Percentiles rank a stretch among this genome's conserved stretches.
phyloP scores from a whole-genome alignment of 2,329 filamentous ascomycete genomes.

The Xylaria sp. region DNA sequence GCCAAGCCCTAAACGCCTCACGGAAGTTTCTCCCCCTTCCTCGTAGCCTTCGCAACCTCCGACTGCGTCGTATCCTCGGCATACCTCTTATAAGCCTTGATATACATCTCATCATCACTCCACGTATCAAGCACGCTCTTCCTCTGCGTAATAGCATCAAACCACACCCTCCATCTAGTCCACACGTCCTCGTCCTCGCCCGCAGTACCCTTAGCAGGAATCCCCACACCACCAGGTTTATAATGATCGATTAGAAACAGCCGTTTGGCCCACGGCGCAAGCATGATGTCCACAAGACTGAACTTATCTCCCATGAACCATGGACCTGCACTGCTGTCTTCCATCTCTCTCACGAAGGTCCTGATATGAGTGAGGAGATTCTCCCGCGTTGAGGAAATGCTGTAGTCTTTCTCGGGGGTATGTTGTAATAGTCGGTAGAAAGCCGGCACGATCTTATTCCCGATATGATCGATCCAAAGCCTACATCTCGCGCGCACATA shows the following conservation, averaged over 20 bases:
- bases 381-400: slow-evolving; percentile 63
- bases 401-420: slow-evolving; percentile 60
- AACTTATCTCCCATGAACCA: slow-evolving; percentile 75
- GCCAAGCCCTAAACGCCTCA: slow-evolving; percentile 49
- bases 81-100: slow-evolving; percentile 75
- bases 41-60: slow-evolving; percentile 69
- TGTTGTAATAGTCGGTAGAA: slow-evolving; percentile 74
- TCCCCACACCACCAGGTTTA: slow-evolving; percentile 66
- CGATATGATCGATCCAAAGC: slow-evolving; percentile 81
- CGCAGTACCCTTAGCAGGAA: slow-evolving; percentile 51
- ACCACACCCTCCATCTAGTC: slow-evolving; percentile 74
- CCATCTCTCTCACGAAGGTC: slow-evolving; percentile 71
- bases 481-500: slow-evolving; percentile 74
- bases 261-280: slow-evolving; percentile 78
- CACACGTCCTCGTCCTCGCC: slow-evolving; percentile 66
- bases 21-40: slow-evolving; percentile 71
- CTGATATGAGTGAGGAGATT: slow-evolving; percentile 70
- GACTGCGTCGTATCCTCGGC: slow-evolving; percentile 73
- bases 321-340: slow-evolving; percentile 63
- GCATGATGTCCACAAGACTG: slow-evolving; percentile 74
- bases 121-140: slow-evolving; percentile 74
- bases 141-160: slow-evolving; percentile 66
- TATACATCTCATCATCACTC: slow-evolving; percentile 74
- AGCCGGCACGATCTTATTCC: slow-evolving; percentile 71
- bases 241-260: slow-evolving; percentile 81